A percentile compares a stretch with the other conserved stretches of the same genome.
These are phyloP conservation scores for Mucor racemosus DNA, from an alignment of 371 early-diverging fungal species.

Conservation along the genomic window DNA sequence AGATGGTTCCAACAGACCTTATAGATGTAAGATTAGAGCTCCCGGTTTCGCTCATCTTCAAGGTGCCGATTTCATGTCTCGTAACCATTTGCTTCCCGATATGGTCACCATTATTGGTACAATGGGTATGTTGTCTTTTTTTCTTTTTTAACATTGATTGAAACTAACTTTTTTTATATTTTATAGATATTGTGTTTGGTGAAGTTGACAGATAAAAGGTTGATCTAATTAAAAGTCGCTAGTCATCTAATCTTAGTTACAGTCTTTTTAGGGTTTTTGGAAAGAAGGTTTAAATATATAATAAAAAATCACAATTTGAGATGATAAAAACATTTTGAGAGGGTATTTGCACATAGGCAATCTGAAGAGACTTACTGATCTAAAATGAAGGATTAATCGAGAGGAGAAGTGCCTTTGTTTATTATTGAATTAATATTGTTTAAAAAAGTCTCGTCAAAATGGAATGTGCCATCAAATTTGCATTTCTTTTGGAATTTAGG, in stretches of 20 bases:
- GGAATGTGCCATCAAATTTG: no score
- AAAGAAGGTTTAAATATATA: neutral
- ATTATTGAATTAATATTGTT: no score
- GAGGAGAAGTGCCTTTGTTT: no score
- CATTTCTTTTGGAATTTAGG: no score
- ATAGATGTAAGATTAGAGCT: constrained; percentile 97
- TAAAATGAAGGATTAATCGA: no score
- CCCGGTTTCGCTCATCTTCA: constrained; percentile 96
- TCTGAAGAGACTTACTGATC: no score
- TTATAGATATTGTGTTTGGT: constrained; percentile 94
- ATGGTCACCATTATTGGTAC: constrained; percentile 93
- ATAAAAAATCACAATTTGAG: constrained; percentile 4
- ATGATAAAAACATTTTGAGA: neutral
- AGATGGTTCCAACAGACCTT: constrained; percentile 92
- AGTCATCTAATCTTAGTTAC: neutral
- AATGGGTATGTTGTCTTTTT: constrained; percentile 36
- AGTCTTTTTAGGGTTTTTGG: constrained; percentile 5
- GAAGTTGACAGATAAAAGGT: constrained; percentile 76
- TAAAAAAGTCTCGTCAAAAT: no score
- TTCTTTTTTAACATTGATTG: neutral
- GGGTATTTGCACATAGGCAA: no score
- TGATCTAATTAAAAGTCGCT: neutral
- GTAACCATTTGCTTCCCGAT: constrained; percentile 93
- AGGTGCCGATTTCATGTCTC: constrained; percentile 88
- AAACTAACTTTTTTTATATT: neutral